Conservation (phyloP, 1,284 basidiomycete species). For the Heliocybe sulcata region DNA sequence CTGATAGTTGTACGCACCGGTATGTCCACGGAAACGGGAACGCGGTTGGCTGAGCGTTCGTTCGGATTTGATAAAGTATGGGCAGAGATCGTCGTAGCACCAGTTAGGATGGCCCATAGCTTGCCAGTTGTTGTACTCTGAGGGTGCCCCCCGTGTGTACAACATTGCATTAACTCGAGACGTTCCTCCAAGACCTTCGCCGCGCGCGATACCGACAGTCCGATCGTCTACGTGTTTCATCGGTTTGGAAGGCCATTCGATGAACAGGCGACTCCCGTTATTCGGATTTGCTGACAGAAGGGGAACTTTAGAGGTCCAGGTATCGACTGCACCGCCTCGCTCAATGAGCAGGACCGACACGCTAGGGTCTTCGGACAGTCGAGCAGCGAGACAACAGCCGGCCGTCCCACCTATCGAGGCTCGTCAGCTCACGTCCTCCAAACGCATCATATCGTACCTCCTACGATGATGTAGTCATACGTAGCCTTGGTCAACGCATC, state of each 20-base stretch:
- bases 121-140: conserved; percentile 31
- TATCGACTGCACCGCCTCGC: conserved; percentile 23
- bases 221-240: conserved; percentile 14
- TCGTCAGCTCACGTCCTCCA: background rate
- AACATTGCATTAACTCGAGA: conserved; percentile 35
- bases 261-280: conserved; percentile 16
- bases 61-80: conserved; percentile 29
- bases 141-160: conserved; percentile 28
- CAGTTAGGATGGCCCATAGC: conserved; percentile 25
- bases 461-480: conserved; percentile 18
- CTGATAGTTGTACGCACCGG: conserved; percentile 14
- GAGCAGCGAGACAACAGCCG: conserved; percentile 27
- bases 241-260: conserved; percentile 14
- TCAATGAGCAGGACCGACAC: conserved; percentile 24
- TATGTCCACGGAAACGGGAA: conserved; percentile 8
- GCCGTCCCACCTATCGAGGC: conserved; percentile 22
- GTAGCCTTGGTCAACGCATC: too few species aligned
- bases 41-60: background rate
- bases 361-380: conserved; percentile 20
- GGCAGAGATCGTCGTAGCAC: conserved; percentile 27
- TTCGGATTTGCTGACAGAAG: conserved; percentile 24
- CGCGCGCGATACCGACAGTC: conserved; percentile 25
- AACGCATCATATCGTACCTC: conserved; percentile 6
- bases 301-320: conserved; percentile 26
- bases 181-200: conserved; percentile 33